Base-by-base conservation (phyloP, 139 green algal genomes). In the Parachlorella kessleri region DNA sequence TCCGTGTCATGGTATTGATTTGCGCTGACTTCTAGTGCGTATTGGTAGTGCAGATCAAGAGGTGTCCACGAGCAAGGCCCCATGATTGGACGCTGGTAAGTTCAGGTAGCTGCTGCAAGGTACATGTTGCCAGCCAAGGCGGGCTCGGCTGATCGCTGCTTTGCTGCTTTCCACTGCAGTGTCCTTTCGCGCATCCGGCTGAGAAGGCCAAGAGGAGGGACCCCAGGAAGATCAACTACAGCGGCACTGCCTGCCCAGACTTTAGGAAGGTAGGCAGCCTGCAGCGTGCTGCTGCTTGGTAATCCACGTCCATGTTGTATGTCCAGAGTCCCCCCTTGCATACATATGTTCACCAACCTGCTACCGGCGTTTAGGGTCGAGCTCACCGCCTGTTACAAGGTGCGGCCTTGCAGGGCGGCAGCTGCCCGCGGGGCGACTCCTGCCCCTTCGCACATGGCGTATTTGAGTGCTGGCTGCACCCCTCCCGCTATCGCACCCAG, bases 401-500 rank as follows among this genome's bases (percentile, higher is more conserved):
- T n/a, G n/a, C n/a, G n/a, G n/a, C 21, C 48, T 59, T 59, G 63
- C 89, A 94, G 88, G 91, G 87, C 33, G 96, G 96, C 4, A 85
- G 70, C 14, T 99, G 96, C 82, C 75, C 84, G 1, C 84, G 92
- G 3, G 90, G 91, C 9, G 96, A 99, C 63, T 86, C 89, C 1
- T 99, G 96, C 84, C 91, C 94, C 0, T 98, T 94, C 81, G 91
- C 95, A 0, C 96, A 99, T 73, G 95, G 95, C 70, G 94, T 99
- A 1, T 99, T 99, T 66, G 96, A 99, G 87, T 98, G 93, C 86
- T 98, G 94, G 96, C 86, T 99, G 77, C 96, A 99, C 80, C 96
- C 96, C 24, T 88, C 83, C 2, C 87, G 95, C 33, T 99, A 98
- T 86, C 77, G 92, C 8, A 97, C 93, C 2, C 90, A 96, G 89